Evolutionary conservation across 202 grass and related monocot species (phyloP).

Genomic region (Dendrocalamus latiflorus): DNA sequence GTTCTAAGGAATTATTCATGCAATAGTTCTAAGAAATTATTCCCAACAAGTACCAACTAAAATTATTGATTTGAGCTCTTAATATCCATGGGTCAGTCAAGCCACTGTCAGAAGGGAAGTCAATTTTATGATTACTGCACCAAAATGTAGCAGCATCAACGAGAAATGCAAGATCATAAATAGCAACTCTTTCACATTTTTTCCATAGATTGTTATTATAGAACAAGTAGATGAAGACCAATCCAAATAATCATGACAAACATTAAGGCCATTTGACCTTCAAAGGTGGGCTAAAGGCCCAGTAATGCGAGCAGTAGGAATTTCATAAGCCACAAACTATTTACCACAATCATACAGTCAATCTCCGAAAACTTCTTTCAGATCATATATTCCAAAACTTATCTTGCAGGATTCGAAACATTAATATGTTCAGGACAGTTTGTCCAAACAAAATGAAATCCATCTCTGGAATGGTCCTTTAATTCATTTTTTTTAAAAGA

Average conservation of each 20-base stretch:
- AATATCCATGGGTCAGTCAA: constrained; percentile 21
- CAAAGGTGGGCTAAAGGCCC: not conserved
- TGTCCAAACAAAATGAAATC: not conserved
- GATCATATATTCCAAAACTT: not conserved
- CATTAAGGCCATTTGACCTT: not conserved
- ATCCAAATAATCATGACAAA: not conserved
- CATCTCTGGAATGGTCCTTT: not conserved
- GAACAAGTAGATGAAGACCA: not conserved
- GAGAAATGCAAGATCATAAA: not conserved
- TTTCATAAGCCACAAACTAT: not conserved
- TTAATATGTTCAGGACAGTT: not conserved
- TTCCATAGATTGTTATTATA: not conserved
- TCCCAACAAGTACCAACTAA: not conserved
- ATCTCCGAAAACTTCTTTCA: not conserved
- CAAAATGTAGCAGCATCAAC: not conserved
- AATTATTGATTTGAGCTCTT: not conserved
- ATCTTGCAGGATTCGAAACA: not conserved
- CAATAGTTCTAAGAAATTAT: too few relatives aligned
- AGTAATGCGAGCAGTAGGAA: not conserved
- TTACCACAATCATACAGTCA: not conserved
- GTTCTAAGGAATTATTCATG: too few relatives aligned
- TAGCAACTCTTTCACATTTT: not conserved
- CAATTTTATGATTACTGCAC: not conserved
- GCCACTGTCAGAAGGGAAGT: constrained; percentile 29
- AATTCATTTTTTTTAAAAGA: not conserved